Evolutionary conservation across 2,329 filamentous ascomycete genomes (phyloP), one percentile per base, ranked within the genome.

Genomic region (Colletotrichum sp.): DNA sequence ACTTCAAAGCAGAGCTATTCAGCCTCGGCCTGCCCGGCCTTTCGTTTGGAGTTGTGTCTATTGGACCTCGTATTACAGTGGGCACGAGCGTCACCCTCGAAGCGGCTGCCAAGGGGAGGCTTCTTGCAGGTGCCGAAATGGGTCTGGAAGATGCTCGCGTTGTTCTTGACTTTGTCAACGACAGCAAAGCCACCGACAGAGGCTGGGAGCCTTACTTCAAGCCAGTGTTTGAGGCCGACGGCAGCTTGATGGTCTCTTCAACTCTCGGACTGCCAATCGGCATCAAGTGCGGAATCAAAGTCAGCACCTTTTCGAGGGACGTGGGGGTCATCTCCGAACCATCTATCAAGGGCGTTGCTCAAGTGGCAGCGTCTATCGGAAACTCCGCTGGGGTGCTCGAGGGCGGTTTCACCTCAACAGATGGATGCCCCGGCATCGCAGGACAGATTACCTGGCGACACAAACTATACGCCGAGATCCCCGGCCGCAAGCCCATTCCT

Each of bases 121-220:
- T 84, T 7, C 78, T 84, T 21, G 82, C 80, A 12, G 81, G 82
- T 9, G 83, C 79, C 7, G 81, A 83, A 68, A 80, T 83, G 78
- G 81, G 81, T 10, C 52, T 83, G 10, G 69, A 80, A 57, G 78
- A 81, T 32, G 80, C 62, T 24, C 21, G 36, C 13, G n/a, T 64
- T 1, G 12, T 44, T 2, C 10, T 64, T 16, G 34, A 44, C 81
- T 73, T 82, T 30, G 77, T 81, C 30, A 74, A 81, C 59, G 62
- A 76, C 3, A 65, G 36, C 18, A 75, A 78, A 15, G 81, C 72
- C 69, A 75, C 73, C 36, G 71, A 76, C 10, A 68, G 70, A 13
- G 79, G 79, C 64, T 82, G 80, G 78, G 71, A 78, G 5, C 82
- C 83, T 6, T 79, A 81, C 64, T 81, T 84, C 72, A 80, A 79